Evolutionary conservation across 2,329 filamentous ascomycete genomes (phyloP).

Genomic region (Chrysoporthe austroafricana): DNA sequence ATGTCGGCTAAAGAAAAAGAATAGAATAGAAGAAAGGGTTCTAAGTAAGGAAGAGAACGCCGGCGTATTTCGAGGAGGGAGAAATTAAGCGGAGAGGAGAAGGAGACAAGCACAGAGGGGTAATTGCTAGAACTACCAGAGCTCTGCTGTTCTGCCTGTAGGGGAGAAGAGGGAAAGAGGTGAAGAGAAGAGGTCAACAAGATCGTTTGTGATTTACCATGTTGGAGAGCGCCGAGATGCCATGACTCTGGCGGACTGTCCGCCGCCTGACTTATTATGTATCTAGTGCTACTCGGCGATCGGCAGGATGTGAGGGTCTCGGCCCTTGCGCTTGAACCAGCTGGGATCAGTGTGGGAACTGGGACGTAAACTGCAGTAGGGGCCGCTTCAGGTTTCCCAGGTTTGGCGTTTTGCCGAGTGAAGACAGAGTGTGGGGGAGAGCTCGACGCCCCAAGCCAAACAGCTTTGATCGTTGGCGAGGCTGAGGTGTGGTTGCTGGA

Average conservation of each 20-base stretch:
- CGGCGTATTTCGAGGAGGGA: slow-evolving; percentile 12
- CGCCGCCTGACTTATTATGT: slow-evolving; percentile 9
- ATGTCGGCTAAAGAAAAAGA: slow-evolving; percentile 18
- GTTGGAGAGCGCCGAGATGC: neutral
- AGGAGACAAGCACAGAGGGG: slow-evolving; percentile 30
- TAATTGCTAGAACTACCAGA: slow-evolving; percentile 52
- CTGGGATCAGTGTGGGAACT: slow-evolving; percentile 15
- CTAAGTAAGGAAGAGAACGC: slow-evolving; percentile 21
- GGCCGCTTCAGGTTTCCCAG: slow-evolving; percentile 17
- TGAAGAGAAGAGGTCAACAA: slow-evolving; percentile 24
- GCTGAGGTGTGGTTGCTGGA: slow-evolving; percentile 12
- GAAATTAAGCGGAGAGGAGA: slow-evolving; percentile 27
- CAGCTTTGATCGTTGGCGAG: neutral
- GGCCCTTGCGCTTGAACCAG: slow-evolving; percentile 10
- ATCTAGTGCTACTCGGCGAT: neutral
- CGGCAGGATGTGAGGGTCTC: neutral
- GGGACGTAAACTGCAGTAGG: slow-evolving; percentile 18
- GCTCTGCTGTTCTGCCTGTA: slow-evolving; percentile 44
- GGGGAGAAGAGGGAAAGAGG: slow-evolving; percentile 29
- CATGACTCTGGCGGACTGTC: slow-evolving; percentile 7
- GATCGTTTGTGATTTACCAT: slow-evolving; percentile 8
- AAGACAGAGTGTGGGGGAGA: slow-evolving; percentile 2
- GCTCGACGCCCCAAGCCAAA: neutral
- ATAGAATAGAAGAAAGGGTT: slow-evolving; percentile 23
- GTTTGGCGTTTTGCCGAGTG: slow-evolving; percentile 3